A percentile compares a stretch with the other conserved stretches of the same genome.
phyloP scores from a whole-genome alignment of 1,284 basidiomycete species.

The Erythrobasidium hasegawianum region DNA sequence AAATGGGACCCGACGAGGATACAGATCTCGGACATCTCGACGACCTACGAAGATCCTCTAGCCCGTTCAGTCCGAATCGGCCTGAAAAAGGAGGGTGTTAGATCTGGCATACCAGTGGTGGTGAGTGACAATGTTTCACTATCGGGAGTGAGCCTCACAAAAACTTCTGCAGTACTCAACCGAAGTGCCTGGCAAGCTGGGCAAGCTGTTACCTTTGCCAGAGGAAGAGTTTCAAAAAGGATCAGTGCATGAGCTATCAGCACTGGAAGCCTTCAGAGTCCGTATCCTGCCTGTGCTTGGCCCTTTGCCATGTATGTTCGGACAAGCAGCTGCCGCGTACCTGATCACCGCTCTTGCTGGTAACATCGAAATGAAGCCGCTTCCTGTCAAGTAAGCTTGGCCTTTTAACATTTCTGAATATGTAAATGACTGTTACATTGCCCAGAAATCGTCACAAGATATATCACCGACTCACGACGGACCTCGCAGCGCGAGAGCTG shows the following conservation, averaged over 20 bases:
- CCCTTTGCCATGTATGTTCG: slow-evolving; percentile 58
- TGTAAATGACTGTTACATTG: neutral
- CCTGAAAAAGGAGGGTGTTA: slow-evolving; percentile 51
- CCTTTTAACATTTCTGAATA: neutral
- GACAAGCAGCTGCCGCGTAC: slow-evolving; percentile 79
- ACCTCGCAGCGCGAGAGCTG: slow-evolving; percentile 67
- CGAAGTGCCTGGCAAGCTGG: slow-evolving; percentile 75
- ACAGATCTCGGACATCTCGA: slow-evolving; percentile 79
- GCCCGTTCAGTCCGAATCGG: slow-evolving; percentile 82
- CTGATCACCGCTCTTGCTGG: slow-evolving; percentile 76
- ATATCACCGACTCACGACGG: slow-evolving; percentile 73
- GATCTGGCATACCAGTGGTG: slow-evolving; percentile 44
- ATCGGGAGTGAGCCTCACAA: neutral
- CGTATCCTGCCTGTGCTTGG: slow-evolving; percentile 82
- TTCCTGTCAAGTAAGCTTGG: slow-evolving; percentile 62
- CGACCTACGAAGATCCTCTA: slow-evolving; percentile 90
- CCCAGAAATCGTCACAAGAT: slow-evolving; percentile 65
- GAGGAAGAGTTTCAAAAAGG: slow-evolving; percentile 92
- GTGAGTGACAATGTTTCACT: slow-evolving; percentile 35
- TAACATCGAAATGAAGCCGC: slow-evolving; percentile 72
- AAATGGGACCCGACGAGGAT: slow-evolving; percentile 92
- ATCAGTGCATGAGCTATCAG: slow-evolving; percentile 80
- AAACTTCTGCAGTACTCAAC: slow-evolving; percentile 66
- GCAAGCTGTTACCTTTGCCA: slow-evolving; percentile 81
- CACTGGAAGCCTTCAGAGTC: slow-evolving; percentile 90